A percentile compares a stretch with the other conserved stretches of the same genome.
Conservation (phyloP, 352 stramenopile genomes). For the Pythium dissotocum region DNA sequence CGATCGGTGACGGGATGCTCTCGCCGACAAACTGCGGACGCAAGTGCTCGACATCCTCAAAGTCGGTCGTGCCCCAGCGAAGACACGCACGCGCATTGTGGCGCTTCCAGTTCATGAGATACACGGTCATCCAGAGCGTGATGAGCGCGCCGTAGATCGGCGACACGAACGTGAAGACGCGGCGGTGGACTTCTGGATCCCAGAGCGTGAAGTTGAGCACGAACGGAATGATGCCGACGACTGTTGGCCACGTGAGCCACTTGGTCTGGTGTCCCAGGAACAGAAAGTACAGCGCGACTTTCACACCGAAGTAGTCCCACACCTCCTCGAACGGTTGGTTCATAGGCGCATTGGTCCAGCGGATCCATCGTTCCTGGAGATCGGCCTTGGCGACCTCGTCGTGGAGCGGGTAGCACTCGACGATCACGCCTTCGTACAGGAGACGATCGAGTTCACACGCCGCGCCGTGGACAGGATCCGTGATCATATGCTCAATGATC, state of each 20-base stretch:
- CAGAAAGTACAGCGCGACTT: conserved; percentile 97
- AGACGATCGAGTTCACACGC: conserved; percentile 72
- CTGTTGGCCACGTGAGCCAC: conserved; percentile 93
- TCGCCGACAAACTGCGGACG: conserved; percentile 79
- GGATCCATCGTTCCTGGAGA: conserved; percentile 69
- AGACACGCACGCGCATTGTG: conserved; percentile 77
- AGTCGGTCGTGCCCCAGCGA: conserved; percentile 81
- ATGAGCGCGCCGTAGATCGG: conserved; percentile 86
- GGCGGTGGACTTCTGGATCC: conserved; percentile 40
- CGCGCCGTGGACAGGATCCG: conserved; percentile 61
- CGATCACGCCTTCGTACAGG: conserved; percentile 73
- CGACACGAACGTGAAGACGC: conserved; percentile 75
- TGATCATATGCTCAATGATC: conserved; percentile 87
- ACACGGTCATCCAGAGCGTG: conserved; percentile 88
- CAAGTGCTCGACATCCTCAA: conserved; percentile 63
- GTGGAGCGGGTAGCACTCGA: conserved; percentile 80
- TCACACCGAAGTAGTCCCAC: conserved; percentile 85
- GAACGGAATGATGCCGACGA: conserved; percentile 90
- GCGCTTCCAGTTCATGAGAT: conserved; percentile 91
- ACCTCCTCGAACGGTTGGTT: conserved; percentile 80
- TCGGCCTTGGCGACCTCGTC: conserved; percentile 63
- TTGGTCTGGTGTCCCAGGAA: conserved; percentile 96
- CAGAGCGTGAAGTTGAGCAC: conserved; percentile 67
- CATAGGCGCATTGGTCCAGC: conserved; percentile 69
- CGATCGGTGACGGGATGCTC: conserved; percentile 74